A percentile compares a stretch with the other conserved stretches of the same genome.
Evolutionary conservation across 2,329 filamentous ascomycete genomes (phyloP).

Genomic region (Beauveria australis): DNA sequence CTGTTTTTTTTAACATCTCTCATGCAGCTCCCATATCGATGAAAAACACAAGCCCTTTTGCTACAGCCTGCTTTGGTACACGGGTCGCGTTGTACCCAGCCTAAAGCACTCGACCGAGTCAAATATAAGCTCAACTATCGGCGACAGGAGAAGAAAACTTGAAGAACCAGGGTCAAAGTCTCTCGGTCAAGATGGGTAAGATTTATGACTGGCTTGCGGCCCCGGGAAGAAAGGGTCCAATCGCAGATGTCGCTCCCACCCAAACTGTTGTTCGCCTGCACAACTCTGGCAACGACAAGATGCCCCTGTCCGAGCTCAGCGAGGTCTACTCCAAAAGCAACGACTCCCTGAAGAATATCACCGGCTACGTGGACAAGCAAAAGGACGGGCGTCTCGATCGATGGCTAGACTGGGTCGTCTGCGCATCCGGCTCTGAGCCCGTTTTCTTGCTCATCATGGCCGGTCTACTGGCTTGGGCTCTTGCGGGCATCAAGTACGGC

Average conservation of each 20-base stretch:
- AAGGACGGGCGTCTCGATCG: constrained; percentile 15
- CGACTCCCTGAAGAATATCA: constrained; percentile 12
- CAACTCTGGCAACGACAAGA: not conserved
- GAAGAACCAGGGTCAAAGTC: not conserved
- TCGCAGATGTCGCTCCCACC: constrained; percentile 10
- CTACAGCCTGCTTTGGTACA: not conserved
- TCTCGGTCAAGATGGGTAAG: not conserved
- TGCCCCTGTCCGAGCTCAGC: not conserved
- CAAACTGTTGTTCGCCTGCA: constrained; percentile 1
- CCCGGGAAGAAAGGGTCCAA: constrained; percentile 11
- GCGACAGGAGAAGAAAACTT: not conserved
- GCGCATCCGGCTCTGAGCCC: constrained; percentile 16
- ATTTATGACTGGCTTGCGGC: constrained; percentile 8
- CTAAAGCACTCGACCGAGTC: not conserved
- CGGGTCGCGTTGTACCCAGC: not conserved
- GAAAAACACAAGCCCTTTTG: not conserved
- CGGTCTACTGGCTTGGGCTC: constrained; percentile 22
- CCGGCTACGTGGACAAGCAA: constrained; percentile 14
- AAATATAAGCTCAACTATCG: not conserved
- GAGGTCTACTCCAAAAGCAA: not conserved
- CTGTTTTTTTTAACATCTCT: not conserved
- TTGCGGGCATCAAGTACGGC: constrained; percentile 23
- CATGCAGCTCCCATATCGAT: not conserved
- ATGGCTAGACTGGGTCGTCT: constrained; percentile 16
- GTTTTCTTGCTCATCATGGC: constrained; percentile 23